A percentile compares a stretch with the other conserved stretches of the same genome.
These are phyloP conservation scores for Ceratorhiza oryzae-sativae DNA, from an alignment of 1,284 basidiomycete genomes.

Conservation along the genomic window DNA sequence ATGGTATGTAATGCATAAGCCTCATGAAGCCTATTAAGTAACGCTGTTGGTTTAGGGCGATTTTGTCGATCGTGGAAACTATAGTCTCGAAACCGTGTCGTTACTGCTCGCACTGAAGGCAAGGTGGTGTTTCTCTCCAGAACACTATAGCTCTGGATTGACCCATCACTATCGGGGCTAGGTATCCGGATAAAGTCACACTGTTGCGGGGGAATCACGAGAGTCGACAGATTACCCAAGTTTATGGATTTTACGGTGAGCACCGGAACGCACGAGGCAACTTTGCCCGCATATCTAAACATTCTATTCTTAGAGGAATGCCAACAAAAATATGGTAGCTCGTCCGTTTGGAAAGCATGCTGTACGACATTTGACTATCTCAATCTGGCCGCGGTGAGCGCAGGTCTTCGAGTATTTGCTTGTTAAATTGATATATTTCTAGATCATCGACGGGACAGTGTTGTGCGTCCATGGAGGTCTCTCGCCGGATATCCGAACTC, in stretches of 20 bases:
- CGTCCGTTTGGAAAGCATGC: constrained; percentile 94
- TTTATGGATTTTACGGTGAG: constrained; percentile 96
- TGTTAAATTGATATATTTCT: constrained; percentile 2
- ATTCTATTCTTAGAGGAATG: constrained; percentile 76
- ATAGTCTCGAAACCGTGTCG: constrained; percentile 95
- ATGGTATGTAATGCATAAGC: constrained; percentile 69
- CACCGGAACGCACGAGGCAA: constrained; percentile 26
- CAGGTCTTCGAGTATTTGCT: neutral
- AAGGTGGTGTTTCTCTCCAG: constrained; percentile 59
- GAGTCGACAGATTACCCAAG: constrained; percentile 95
- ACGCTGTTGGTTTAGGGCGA: constrained; percentile 73
- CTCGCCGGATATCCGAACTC: constrained; percentile 88
- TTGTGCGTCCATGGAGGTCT: constrained; percentile 94
- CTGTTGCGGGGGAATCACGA: constrained; percentile 95
- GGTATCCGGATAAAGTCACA: constrained; percentile 92
- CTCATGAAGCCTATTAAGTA: neutral
- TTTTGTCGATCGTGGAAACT: constrained; percentile 97
- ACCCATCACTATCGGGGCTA: constrained; percentile 48
- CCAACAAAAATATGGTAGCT: constrained; percentile 94
- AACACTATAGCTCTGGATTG: neutral
- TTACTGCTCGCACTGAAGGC: constrained; percentile 90
- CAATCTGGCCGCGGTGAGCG: constrained; percentile 87
- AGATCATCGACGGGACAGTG: constrained; percentile 93
- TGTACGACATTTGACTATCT: constrained; percentile 95
- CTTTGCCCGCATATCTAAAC: neutral